Percentiles rank a stretch among this genome's conserved stretches.
Evolutionary conservation across 345 rosid species (phyloP).

Genomic region (Populus pruinosa): DNA sequence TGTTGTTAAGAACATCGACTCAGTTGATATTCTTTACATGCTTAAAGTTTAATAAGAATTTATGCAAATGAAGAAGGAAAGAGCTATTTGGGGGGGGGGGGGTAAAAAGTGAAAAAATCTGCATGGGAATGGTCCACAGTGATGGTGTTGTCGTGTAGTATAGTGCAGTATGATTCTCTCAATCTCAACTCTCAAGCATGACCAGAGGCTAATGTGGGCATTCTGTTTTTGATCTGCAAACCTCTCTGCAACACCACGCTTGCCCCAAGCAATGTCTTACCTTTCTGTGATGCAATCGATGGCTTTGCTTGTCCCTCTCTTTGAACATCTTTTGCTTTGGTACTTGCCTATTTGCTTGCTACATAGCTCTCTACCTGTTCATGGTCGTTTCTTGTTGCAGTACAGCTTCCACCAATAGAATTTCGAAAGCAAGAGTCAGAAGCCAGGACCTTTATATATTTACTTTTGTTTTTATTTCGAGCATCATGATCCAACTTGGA

Average conservation of each 20-base stretch:
- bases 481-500: neutral
- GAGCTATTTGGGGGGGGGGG: too few species aligned
- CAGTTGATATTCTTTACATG: neutral
- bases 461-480: neutral
- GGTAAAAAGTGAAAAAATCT: neutral
- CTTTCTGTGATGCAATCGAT: conserved; percentile 47
- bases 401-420: conserved; percentile 19
- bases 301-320: conserved; percentile 21
- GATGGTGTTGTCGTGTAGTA: conserved; percentile 27
- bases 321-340: conserved; percentile 4
- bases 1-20: too few species aligned
- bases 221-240: conserved; percentile 20
- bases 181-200: neutral
- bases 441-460: neutral
- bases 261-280: conserved; percentile 57
- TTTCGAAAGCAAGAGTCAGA: conserved; percentile 1
- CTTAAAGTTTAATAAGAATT: neutral
- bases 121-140: conserved; percentile 24
- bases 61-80: neutral
- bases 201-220: conserved; percentile 16
- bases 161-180: neutral
- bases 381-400: neutral
- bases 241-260: conserved; percentile 55
- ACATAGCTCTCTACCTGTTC: conserved; percentile 2
- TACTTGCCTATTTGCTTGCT: conserved; percentile 4